Evolutionary conservation across 345 rosid species (phyloP).

Genomic region (Brassica cretica): DNA sequence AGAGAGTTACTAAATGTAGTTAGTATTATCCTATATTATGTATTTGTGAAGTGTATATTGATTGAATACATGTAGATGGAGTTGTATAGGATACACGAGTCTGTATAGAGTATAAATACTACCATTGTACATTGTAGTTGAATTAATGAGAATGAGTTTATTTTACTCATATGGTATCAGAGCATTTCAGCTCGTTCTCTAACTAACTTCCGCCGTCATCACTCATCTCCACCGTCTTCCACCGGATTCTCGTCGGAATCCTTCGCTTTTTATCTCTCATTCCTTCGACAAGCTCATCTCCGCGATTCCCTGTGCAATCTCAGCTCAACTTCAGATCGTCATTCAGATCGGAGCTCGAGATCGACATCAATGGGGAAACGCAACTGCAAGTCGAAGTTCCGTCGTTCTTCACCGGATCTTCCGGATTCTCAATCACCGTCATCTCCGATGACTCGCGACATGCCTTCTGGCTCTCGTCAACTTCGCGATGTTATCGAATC

Average conservation of each 20-base stretch:
- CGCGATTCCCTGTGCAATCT: background rate
- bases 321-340: background rate
- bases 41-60: too few relatives aligned
- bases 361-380: background rate
- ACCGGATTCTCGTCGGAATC: background rate
- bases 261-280: background rate
- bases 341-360: background rate
- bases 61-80: too few relatives aligned
- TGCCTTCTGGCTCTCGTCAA: background rate
- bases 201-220: too few relatives aligned
- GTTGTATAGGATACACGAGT: too few relatives aligned
- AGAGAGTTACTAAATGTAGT: constrained; percentile 31
- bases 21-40: too few relatives aligned
- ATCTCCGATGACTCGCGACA: background rate
- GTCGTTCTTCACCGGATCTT: background rate
- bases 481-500: background rate
- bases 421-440: background rate
- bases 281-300: background rate
- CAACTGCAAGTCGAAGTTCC: background rate
- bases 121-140: too few relatives aligned
- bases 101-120: too few relatives aligned
- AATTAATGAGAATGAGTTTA: too few relatives aligned
- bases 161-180: too few relatives aligned
- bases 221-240: background rate
- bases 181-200: too few relatives aligned